Evolutionary conservation across 2,329 filamentous ascomycete species (phyloP).

Genomic region (Sphaerostilbella broomeana): DNA sequence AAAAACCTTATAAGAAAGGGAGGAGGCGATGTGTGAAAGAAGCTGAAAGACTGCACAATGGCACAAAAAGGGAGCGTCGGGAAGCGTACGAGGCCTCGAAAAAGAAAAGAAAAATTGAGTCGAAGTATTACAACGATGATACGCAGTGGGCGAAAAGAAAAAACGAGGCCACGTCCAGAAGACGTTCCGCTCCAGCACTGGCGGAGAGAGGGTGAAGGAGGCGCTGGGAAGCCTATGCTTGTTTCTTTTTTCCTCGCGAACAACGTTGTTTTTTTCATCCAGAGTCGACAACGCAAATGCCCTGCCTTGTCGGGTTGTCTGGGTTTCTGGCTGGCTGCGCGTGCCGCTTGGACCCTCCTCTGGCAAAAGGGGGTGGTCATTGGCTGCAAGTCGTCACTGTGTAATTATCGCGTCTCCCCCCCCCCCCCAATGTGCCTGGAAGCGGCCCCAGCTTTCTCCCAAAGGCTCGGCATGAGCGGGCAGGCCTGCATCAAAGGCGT

Average conservation of each 20-base stretch:
- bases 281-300: slow-evolving; percentile 1
- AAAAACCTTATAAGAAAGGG: neutral
- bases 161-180: slow-evolving; percentile 11
- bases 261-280: slow-evolving; percentile 7
- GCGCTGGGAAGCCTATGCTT: slow-evolving; percentile 1
- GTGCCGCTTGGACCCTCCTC: slow-evolving; percentile 9
- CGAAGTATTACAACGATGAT: too few species aligned
- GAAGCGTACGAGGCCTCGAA: slow-evolving; percentile 9
- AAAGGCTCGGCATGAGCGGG: too few species aligned
- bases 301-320: too few species aligned
- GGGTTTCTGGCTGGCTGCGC: slow-evolving; percentile 5
- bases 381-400: too few species aligned
- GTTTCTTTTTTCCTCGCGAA: slow-evolving; percentile 5
- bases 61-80: slow-evolving; percentile 8
- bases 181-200: slow-evolving; percentile 5
- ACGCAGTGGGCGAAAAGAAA: too few species aligned
- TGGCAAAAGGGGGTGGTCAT: slow-evolving; percentile 13
- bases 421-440: too few species aligned
- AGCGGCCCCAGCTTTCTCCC: too few species aligned
- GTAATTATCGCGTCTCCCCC: too few species aligned
- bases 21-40: slow-evolving; percentile 6
- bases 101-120: neutral
- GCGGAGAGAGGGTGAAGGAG: slow-evolving; percentile 6
- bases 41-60: slow-evolving; percentile 4
- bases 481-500: too few species aligned